Percentiles rank a stretch among this genome's conserved stretches.
Evolutionary conservation across 805 yeast species (phyloP).

Genomic region (Wickerhamiella alocasiicola): DNA sequence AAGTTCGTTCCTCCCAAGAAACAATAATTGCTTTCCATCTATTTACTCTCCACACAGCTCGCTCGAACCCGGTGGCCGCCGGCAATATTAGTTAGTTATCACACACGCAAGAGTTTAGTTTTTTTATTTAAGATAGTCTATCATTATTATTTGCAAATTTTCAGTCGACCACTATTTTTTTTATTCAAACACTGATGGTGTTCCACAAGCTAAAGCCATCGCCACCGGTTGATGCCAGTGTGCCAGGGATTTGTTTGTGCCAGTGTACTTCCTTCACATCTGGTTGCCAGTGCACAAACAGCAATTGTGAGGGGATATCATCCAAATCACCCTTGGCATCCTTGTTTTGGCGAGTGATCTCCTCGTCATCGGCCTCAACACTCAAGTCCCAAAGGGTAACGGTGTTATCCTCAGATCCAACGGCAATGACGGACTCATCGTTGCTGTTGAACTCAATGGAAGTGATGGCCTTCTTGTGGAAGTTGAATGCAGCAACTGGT

Average conservation of each 20-base stretch:
- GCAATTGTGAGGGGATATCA: conserved; percentile 87
- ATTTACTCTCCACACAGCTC: too few species aligned
- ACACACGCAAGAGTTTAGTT: background rate
- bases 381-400: conserved; percentile 97
- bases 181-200: conserved; percentile 70
- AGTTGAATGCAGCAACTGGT: conserved; percentile 90
- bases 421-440: conserved; percentile 92
- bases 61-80: too few species aligned
- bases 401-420: conserved; percentile 91
- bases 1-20: too few species aligned
- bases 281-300: conserved; percentile 96
- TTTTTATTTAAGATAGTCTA: background rate
- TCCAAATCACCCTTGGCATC: conserved; percentile 62
- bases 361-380: conserved; percentile 98
- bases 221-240: conserved; percentile 85
- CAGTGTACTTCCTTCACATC: conserved; percentile 97
- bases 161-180: background rate
- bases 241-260: conserved; percentile 96
- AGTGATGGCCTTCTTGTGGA: conserved; percentile 89
- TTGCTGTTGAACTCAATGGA: conserved; percentile 88
- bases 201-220: conserved; percentile 95
- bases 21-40: too few species aligned
- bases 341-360: conserved; percentile 70
- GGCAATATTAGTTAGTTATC: too few species aligned
- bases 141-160: background rate